phyloP scores from a whole-genome alignment of 495 filamentous ascomycete species.

The Chaetomium tenue region DNA sequence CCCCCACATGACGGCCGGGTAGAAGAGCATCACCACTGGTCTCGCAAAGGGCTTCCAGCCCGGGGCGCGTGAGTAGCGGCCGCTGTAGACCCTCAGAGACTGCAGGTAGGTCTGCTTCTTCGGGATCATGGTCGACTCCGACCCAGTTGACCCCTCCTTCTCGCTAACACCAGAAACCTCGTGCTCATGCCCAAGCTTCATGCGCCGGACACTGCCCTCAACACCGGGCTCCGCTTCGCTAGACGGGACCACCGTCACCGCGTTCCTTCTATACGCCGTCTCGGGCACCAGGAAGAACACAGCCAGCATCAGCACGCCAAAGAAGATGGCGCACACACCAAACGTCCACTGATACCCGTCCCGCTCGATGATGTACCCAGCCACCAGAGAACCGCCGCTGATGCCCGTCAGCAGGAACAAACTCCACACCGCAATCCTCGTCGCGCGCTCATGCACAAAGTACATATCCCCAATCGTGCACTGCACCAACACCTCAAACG shows the following conservation, averaged over 20 bases:
- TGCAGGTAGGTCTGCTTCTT: slow-evolving; percentile 38
- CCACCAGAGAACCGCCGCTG: slow-evolving; percentile 52
- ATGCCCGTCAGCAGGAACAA: slow-evolving; percentile 57
- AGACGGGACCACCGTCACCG: slow-evolving; percentile 23
- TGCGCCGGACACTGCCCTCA: slow-evolving; percentile 14
- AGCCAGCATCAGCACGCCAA: slow-evolving; percentile 47
- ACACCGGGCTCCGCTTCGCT: slow-evolving; percentile 26
- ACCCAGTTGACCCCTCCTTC: slow-evolving; percentile 5
- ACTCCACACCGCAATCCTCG: slow-evolving; percentile 64
- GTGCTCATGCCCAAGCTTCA: slow-evolving; percentile 28
- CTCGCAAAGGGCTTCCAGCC: slow-evolving; percentile 52
- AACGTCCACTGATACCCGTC: slow-evolving; percentile 57
- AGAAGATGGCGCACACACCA: slow-evolving; percentile 54
- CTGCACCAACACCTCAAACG: slow-evolving; percentile 58
- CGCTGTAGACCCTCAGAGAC: slow-evolving; percentile 37
- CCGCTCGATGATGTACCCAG: slow-evolving; percentile 53
- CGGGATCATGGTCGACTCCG: slow-evolving; percentile 11
- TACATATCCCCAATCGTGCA: slow-evolving; percentile 57
- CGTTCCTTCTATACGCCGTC: slow-evolving; percentile 49
- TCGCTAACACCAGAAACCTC: slow-evolving; percentile 21
- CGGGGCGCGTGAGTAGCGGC: slow-evolving; percentile 46
- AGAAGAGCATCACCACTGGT: slow-evolving; percentile 52
- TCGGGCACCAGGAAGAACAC: slow-evolving; percentile 54
- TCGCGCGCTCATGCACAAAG: slow-evolving; percentile 66
- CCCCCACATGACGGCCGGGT: slow-evolving; percentile 55